Base-by-base conservation (phyloP, 306 rosid genomes). In the Cicer arietinum region DNA sequence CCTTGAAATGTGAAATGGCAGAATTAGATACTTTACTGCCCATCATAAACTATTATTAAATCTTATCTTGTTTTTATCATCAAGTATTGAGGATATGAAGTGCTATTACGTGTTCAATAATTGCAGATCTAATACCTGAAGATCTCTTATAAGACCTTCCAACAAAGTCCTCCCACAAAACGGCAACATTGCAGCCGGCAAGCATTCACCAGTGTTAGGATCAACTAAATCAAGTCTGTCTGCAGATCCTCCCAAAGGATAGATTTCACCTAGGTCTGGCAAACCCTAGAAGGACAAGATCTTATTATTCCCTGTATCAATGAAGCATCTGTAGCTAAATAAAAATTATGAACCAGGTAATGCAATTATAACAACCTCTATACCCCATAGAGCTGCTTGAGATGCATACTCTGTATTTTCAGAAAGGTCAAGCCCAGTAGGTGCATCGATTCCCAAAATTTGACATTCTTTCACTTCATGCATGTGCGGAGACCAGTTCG, bases 381-480 rank as follows among this genome's bases (percentile, higher is more conserved):
- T 86, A 76, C 99, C 99, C 99, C 99, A 94, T 25, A 94, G 80
- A 71, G 96, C 97, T 74, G 99, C 99, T 85, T 90, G 95, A 60
- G 91, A 84, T 65, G 97, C 97, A 83, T 89, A 94, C 77, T 94
- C 96, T 3, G 89, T 82, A 84, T 89, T 87, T 78, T 89, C 82
- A 69, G 89, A 80, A 72, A 94, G 97, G 88, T 92, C 85, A 48
- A 86, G 75, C 79, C 95, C 99, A 14, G 60, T 78, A 66, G 99
- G 99, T 47, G 92, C 79, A 79, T 86, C 92, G 18, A 92, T 90
- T 75, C 94, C 93, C 74, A 79, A 76, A 78, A 89, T 73, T 50
- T 90, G 88, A 89, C 88, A 51, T 41, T 88, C 93, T 86, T 59
- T 82, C 72, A 57, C 72, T 56, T 79, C 88, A 48, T 80, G 69